Evolutionary conservation across 2,329 filamentous ascomycete species (phyloP).

Genomic region (Ceratocystis colombiana): DNA sequence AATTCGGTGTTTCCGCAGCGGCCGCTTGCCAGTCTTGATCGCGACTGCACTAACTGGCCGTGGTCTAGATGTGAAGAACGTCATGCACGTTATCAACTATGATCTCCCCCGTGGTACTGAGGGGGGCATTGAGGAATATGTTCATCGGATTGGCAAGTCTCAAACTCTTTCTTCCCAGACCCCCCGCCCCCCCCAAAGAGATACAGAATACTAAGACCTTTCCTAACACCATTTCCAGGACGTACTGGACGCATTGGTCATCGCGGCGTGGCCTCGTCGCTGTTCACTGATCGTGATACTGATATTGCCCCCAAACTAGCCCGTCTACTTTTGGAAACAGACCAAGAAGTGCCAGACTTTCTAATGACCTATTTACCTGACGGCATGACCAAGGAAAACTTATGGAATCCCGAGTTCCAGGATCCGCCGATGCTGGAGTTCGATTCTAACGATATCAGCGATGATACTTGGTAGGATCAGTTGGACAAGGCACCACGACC

Average conservation of each 20-base stretch:
- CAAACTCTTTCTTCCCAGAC: too few species aligned
- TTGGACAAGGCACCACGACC: neutral
- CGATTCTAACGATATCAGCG: neutral
- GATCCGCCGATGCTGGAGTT: neutral
- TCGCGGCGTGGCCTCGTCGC: slow-evolving; percentile 72
- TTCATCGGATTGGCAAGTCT: slow-evolving; percentile 75
- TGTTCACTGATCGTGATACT: slow-evolving; percentile 72
- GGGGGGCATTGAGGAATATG: slow-evolving; percentile 88
- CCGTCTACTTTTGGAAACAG: slow-evolving; percentile 69
- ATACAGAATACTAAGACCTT: too few species aligned
- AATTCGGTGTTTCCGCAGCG: slow-evolving; percentile 71
- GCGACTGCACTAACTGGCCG: slow-evolving; percentile 80
- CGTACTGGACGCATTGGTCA: slow-evolving; percentile 92
- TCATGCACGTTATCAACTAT: slow-evolving; percentile 88
- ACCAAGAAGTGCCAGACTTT: slow-evolving; percentile 74
- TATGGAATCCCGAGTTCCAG: slow-evolving; percentile 5
- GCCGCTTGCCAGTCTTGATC: slow-evolving; percentile 66
- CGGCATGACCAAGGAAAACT: slow-evolving; percentile 29
- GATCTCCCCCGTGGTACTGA: slow-evolving; percentile 65
- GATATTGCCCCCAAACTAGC: slow-evolving; percentile 63
- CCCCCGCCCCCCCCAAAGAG: neutral
- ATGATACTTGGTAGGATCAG: neutral
- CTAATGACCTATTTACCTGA: slow-evolving; percentile 55
- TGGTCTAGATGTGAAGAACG: slow-evolving; percentile 77
- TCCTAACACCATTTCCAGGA: slow-evolving; percentile 40